Conservation (phyloP, 78 protist genomes). For the slime mould (Dictyostelium discoideum) region DNA sequence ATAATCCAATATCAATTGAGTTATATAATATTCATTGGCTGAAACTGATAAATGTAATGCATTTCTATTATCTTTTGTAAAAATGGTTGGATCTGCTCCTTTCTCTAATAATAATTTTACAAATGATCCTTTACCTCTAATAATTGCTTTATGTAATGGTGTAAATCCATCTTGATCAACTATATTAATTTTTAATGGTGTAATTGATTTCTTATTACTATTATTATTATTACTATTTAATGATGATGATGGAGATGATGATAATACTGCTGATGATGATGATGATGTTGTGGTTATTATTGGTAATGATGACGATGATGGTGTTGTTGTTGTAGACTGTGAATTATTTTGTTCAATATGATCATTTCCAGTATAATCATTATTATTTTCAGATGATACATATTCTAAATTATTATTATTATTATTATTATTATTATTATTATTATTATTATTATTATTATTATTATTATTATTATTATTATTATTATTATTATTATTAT, state of each 20-base stretch:
- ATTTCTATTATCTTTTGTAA: constrained; percentile 52
- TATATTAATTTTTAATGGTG: constrained; percentile 44
- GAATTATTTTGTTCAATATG: neutral
- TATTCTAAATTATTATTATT: neutral
- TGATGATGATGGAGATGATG: neutral
- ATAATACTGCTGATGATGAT: too few species aligned
- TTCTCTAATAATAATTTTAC: constrained; percentile 54
- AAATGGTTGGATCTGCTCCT: constrained; percentile 58
- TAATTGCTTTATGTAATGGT: constrained; percentile 67
- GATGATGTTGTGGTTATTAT: neutral
- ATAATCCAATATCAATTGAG: constrained; percentile 43
- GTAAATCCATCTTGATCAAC: constrained; percentile 66
- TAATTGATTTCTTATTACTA: constrained; percentile 2
- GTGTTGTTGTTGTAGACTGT: neutral
- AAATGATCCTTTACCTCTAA: constrained; percentile 40
- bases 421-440: too few species aligned
- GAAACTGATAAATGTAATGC: constrained; percentile 54
- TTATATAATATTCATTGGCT: constrained; percentile 37
- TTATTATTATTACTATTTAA: neutral
- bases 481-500: too few species aligned
- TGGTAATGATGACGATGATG: constrained; percentile 15
- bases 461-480: too few species aligned
- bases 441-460: too few species aligned
- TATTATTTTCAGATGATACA: neutral
- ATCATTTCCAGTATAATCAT: neutral